A percentile compares a stretch with the other conserved stretches of the same genome.
Conservation (phyloP, 2,329 filamentous ascomycete species). For the Emydomyces testavorans region DNA sequence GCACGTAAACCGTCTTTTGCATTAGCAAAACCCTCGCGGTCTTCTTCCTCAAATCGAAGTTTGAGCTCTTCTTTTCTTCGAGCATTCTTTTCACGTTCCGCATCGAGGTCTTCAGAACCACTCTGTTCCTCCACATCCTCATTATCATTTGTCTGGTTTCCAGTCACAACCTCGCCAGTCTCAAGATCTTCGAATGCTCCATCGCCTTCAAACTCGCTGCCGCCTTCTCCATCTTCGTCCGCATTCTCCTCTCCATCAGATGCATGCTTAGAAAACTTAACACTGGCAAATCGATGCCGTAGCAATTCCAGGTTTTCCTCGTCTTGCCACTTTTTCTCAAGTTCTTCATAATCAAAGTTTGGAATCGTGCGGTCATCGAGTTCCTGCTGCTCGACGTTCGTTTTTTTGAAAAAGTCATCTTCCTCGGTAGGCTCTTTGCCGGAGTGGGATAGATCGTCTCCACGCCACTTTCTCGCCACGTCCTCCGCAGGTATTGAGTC, state of each 20-base stretch:
- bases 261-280: constrained; percentile 48
- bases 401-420: constrained; percentile 53
- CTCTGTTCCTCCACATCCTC: constrained; percentile 25
- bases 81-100: constrained; percentile 83
- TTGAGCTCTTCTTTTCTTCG: constrained; percentile 88
- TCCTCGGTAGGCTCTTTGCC: constrained; percentile 50
- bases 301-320: constrained; percentile 65
- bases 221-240: constrained; percentile 36
- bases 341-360: constrained; percentile 62
- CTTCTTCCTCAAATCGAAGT: constrained; percentile 90
- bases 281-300: constrained; percentile 62
- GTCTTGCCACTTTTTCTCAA: constrained; percentile 77
- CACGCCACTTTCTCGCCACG: constrained; percentile 66
- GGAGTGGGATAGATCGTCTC: constrained; percentile 39
- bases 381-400: constrained; percentile 39
- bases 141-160: constrained; percentile 24
- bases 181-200: constrained; percentile 80
- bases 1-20: constrained; percentile 75
- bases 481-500: constrained; percentile 61
- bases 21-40: constrained; percentile 77
- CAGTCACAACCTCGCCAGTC: constrained; percentile 49
- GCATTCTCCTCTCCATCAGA: constrained; percentile 45
- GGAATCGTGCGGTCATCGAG: constrained; percentile 70
- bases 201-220: constrained; percentile 54
- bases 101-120: constrained; percentile 51